A percentile compares a stretch with the other conserved stretches of the same genome.
Evolutionary conservation across 1,139 yeast species (phyloP).

Genomic region (Kodamaea sp.): DNA sequence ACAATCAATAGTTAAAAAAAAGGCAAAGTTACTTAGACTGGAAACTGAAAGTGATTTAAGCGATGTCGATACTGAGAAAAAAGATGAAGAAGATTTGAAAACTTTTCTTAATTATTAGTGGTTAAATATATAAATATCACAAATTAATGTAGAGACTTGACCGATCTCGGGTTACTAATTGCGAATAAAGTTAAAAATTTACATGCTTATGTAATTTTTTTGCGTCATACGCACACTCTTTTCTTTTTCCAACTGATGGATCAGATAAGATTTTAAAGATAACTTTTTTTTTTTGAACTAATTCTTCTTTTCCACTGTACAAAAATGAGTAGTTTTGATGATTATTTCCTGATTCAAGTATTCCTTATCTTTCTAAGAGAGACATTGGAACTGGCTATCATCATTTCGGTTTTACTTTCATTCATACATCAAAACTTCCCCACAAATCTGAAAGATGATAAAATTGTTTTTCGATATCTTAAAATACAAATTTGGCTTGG

Average conservation of each 20-base stretch:
- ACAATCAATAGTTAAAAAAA: constrained; percentile 1
- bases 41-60: constrained; percentile 23
- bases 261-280: neutral
- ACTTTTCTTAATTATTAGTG: constrained; percentile 13
- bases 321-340: constrained; percentile 24
- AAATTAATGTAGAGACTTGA: too few species aligned
- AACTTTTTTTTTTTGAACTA: neutral
- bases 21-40: constrained; percentile 5
- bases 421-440: constrained; percentile 36
- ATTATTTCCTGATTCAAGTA: constrained; percentile 43
- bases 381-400: constrained; percentile 45
- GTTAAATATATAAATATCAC: too few species aligned
- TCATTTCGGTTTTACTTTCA: constrained; percentile 42
- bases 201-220: too few species aligned
- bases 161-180: too few species aligned
- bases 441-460: constrained; percentile 1
- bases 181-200: too few species aligned
- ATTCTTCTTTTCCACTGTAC: neutral
- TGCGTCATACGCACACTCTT: too few species aligned
- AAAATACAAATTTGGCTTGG: constrained; percentile 42
- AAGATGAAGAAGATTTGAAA: constrained; percentile 16
- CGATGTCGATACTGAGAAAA: constrained; percentile 20
- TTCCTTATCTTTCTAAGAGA: constrained; percentile 45
- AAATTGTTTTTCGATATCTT: constrained; percentile 19
- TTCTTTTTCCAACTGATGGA: too few species aligned